These are phyloP conservation scores for Mycosarcoma maydis DNA, from an alignment of 1,284 basidiomycete genomes.

Conservation along the genomic window DNA sequence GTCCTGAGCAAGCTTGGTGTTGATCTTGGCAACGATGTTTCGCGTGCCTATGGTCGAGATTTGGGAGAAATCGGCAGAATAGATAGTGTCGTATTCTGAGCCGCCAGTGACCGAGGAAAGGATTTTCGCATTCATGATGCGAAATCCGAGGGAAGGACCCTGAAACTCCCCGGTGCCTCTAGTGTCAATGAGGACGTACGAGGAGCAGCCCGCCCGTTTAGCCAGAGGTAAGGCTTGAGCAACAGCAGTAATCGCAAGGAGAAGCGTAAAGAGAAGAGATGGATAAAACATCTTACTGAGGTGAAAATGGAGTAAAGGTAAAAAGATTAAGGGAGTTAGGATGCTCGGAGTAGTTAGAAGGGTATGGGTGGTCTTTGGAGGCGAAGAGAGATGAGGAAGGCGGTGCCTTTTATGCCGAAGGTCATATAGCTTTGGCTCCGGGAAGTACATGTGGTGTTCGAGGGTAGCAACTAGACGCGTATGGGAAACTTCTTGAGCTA, in stretches of 20 bases:
- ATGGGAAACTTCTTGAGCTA: too few species aligned
- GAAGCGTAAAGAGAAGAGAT: slow-evolving; percentile 9
- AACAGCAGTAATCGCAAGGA: slow-evolving; percentile 9
- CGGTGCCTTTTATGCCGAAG: too few species aligned
- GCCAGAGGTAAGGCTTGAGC: slow-evolving; percentile 10
- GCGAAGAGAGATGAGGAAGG: too few species aligned
- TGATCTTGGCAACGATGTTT: slow-evolving; percentile 47
- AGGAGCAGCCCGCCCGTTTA: slow-evolving; percentile 19
- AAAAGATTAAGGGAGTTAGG: not conserved
- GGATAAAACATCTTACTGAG: slow-evolving; percentile 10
- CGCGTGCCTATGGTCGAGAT: slow-evolving; percentile 48
- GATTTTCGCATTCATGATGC: slow-evolving; percentile 45
- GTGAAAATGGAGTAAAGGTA: not conserved
- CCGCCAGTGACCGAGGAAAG: slow-evolving; percentile 32
- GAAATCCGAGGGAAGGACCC: slow-evolving; percentile 54
- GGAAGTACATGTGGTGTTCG: too few species aligned
- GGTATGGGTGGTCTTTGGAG: too few species aligned
- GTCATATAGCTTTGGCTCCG: too few species aligned
- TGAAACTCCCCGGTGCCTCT: slow-evolving; percentile 64
- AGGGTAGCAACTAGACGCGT: too few species aligned
- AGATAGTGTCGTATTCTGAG: slow-evolving; percentile 58
- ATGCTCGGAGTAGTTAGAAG: too few species aligned
- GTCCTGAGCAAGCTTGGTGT: slow-evolving; percentile 7
- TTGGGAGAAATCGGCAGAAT: slow-evolving; percentile 56
- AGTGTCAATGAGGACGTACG: slow-evolving; percentile 59